Base-by-base conservation (phyloP, 768 basidiomycete genomes). In the Psilocybe azurescens region DNA sequence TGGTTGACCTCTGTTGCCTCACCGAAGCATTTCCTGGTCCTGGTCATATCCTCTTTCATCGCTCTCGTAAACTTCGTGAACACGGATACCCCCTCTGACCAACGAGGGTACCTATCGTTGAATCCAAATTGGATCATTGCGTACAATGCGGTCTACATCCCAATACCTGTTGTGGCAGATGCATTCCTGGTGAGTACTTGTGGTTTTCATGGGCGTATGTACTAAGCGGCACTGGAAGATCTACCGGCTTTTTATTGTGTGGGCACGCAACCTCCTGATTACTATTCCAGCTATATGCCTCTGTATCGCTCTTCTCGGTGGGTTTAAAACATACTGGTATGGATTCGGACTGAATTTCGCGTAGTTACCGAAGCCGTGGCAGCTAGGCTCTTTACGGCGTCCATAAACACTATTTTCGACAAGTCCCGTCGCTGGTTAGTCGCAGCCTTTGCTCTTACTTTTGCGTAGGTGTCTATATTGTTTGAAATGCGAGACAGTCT, bases 191-290 rank as follows among this genome's bases (percentile, higher is more conserved):
- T 58, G 33, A 16, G 56, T 49, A 8, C 24, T 0, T 24, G 24
- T 24, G 24, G 0, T 24, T 24, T 24, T 24, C 24, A 24, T 24
- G 24, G 0, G 24, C 24, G 24, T 24, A 24, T 24, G 24, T 24
- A 24, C 24, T 24, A 24, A 24, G 24, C 24, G 24, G 24, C 24
- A 24, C 24, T 24, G 24, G 14, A 20, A 58, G 56, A 58, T 58
- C 7, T 58, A 58, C 33, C 56, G 56, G 13, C 46, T 58, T 32
- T 58, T 58, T 47, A 50, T 58, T 30, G 47, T 49, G 6, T 58
- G 56, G 56, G 33, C 30, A 5, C 30, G 56, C 9, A 58, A 58
- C 13, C 47, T 30, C 1, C 6, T 6, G 16, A 49, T 58, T 6
- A 36, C 32, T 3, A 36, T 58, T 46, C 46, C 46, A 18, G 16